These are phyloP conservation scores for Mycosphaerella sp. DNA, from an alignment of 2,329 filamentous ascomycete genomes.

Conservation along the genomic window DNA sequence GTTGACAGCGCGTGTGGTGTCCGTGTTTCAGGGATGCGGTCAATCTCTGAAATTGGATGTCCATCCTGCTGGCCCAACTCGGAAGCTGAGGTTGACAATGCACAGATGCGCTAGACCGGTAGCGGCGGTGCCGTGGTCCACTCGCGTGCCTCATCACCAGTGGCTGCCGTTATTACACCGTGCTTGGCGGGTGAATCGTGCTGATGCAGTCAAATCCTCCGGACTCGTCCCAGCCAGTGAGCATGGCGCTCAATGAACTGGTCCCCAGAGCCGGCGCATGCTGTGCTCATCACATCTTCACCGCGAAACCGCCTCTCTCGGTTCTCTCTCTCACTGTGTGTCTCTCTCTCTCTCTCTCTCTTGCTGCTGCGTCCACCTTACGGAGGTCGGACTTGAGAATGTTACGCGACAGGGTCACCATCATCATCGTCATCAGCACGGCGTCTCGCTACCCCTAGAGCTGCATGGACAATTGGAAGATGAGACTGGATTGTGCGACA, in stretches of 20 bases:
- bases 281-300: neutral
- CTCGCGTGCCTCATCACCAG: neutral
- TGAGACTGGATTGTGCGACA: neutral
- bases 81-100: conserved; percentile 7
- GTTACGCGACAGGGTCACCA: too few species aligned
- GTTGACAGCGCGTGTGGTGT: conserved; percentile 4
- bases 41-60: conserved; percentile 7
- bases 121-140: conserved; percentile 2
- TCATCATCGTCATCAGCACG: neutral
- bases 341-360: neutral
- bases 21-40: conserved; percentile 8
- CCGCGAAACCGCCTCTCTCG: neutral
- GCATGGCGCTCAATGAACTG: neutral
- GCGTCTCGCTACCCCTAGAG: neutral
- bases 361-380: too few species aligned
- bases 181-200: conserved; percentile 1
- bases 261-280: neutral
- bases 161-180: conserved; percentile 8
- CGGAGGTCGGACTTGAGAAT: too few species aligned
- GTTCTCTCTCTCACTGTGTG: neutral
- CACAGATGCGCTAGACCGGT: conserved; percentile 1
- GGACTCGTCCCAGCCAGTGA: neutral
- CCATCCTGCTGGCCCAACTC: conserved; percentile 7
- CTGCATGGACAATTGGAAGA: neutral
- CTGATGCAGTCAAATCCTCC: neutral